Evolutionary conservation across 73 alveolate species (phyloP).

Genomic region (Urostyla sp.): DNA sequence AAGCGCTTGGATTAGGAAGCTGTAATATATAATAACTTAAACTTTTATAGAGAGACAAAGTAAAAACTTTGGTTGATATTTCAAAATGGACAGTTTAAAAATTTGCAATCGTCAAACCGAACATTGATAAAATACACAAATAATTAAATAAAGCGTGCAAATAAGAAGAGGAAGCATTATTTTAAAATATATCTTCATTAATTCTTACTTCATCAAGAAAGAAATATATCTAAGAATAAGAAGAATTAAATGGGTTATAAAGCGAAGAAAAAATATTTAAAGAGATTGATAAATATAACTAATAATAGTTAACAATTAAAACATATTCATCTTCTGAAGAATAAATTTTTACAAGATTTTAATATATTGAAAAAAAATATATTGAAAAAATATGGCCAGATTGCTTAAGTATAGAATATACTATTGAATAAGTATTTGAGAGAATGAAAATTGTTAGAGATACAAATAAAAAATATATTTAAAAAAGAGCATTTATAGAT

Average conservation of each 20-base stretch:
- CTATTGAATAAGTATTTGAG: constrained; percentile 39
- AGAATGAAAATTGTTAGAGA: constrained; percentile 55
- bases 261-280: not conserved
- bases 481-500: constrained; percentile 68
- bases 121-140: constrained; percentile 67
- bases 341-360: constrained; percentile 1
- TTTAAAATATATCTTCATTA: constrained; percentile 43
- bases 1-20: constrained; percentile 57
- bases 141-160: constrained; percentile 57
- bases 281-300: not conserved
- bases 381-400: constrained; percentile 27
- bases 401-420: constrained; percentile 7
- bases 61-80: constrained; percentile 66
- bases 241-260: not conserved
- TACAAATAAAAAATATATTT: constrained; percentile 36
- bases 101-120: constrained; percentile 53
- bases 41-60: constrained; percentile 54
- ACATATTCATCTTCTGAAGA: not conserved
- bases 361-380: constrained; percentile 19
- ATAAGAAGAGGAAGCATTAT: constrained; percentile 57
- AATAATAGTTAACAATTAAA: not conserved
- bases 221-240: constrained; percentile 33
- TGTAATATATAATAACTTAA: too few species aligned
- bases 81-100: constrained; percentile 70
- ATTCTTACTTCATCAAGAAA: constrained; percentile 50